Base-by-base conservation (phyloP, 768 basidiomycete genomes). In the Leccinum variicolor region DNA sequence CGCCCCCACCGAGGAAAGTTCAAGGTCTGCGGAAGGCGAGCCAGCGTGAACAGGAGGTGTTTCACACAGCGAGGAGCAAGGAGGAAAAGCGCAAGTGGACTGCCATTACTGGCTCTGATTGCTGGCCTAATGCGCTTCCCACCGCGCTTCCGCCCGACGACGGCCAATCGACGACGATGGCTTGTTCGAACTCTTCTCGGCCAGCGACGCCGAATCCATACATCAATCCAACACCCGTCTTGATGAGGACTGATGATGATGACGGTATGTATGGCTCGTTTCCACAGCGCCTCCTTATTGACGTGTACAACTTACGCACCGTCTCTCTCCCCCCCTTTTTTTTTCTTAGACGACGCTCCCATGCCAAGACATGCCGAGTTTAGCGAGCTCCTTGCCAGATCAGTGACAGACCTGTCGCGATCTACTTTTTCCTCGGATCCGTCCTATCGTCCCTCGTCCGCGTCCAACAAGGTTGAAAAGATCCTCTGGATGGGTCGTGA, bases 141-240 rank as follows among this genome's bases (percentile, higher is more conserved):
- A 14, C 53, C 2, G 6, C 57, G 21, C 36, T n/a, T 9, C 9
- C 50, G 3, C 36, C 56, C 11, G 62, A 62, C 43, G 36, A 25
- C 17, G 50, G 33, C 13, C 57, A 59, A 17, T 49, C 67, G 10
- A 43, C 36, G 36, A 39, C 36, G 17, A 11, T 36, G 47, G 46
- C 34, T 59, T 13, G 34, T 39, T 29, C 4, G 59, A n/a, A 19
- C 25, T 58, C 62, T 26, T 71, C 71, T 0, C 63, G 66, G 33
- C 55, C 63, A 1, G 61, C 52, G 4, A 67, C 69, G 1, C 59
- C 66, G 28, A 76, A 76, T 56, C 73, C 75, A 13, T 75, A 69
- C 55, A 67, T 76, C 59, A 76, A 76, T 57, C 75, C 75, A 1
- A 58, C 75, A 6, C 77, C 77, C 19, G 33, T 60, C 33, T 19